These are phyloP conservation scores for Candolleomyces aberdarensis DNA, from an alignment of 768 basidiomycete genomes.

Conservation along the genomic window DNA sequence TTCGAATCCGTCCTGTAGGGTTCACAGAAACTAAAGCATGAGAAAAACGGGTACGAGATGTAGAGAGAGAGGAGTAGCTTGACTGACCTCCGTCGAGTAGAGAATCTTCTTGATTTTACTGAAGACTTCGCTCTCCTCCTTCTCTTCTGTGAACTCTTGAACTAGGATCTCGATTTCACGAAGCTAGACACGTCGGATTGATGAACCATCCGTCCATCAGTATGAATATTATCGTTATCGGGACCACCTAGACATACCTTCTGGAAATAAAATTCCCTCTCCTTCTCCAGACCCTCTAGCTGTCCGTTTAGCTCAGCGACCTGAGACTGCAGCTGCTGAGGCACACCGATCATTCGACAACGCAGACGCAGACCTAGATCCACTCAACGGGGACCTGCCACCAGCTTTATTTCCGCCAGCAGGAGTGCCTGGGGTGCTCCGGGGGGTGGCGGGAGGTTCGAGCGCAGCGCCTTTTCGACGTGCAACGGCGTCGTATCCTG, in stretches of 20 bases:
- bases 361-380: constrained; percentile 63
- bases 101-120: constrained; percentile 87
- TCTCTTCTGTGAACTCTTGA: constrained; percentile 58
- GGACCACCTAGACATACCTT: constrained; percentile 56
- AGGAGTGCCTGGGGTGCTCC: constrained; percentile 22
- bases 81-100: constrained; percentile 90
- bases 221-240: not conserved
- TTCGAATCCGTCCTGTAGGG: constrained; percentile 85
- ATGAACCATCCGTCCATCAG: not conserved
- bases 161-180: constrained; percentile 95
- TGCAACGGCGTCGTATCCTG: constrained; percentile 80
- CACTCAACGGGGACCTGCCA: constrained; percentile 71
- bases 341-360: constrained; percentile 65
- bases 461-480: constrained; percentile 74
- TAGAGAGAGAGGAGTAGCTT: not conserved
- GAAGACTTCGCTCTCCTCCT: constrained; percentile 59
- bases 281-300: constrained; percentile 92
- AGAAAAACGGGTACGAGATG: no score
- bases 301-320: constrained; percentile 78
- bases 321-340: constrained; percentile 69
- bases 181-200: constrained; percentile 46
- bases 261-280: constrained; percentile 97
- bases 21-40: not conserved
- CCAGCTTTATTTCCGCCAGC: constrained; percentile 43
- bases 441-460: constrained; percentile 68